phyloP scores from a whole-genome alignment of 1,284 basidiomycete species.

The Leccinum fallax region DNA sequence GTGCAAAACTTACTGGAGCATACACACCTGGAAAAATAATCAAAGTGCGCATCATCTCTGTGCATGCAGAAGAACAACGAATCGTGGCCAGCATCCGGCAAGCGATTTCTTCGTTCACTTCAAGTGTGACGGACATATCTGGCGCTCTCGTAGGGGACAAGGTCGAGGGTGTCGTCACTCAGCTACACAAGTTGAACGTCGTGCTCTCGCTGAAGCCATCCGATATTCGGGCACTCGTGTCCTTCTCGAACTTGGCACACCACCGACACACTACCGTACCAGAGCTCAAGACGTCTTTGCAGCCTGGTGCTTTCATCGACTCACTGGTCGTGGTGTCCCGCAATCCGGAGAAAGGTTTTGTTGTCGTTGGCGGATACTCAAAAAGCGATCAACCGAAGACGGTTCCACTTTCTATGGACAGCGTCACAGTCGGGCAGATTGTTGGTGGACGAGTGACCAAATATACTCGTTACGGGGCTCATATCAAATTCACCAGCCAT shows the following conservation, averaged over 20 bases:
- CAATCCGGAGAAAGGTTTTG: conserved; percentile 84
- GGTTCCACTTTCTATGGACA: conserved; percentile 62
- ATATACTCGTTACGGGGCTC: conserved; percentile 67
- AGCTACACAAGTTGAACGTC: conserved; percentile 85
- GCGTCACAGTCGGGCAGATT: conserved; percentile 69
- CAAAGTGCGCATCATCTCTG: conserved; percentile 82
- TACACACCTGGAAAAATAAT: conserved; percentile 85
- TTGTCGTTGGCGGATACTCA: conserved; percentile 81
- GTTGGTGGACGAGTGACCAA: conserved; percentile 78
- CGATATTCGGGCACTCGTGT: conserved; percentile 79
- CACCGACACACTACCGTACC: conserved; percentile 67
- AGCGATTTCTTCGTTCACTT: conserved; percentile 60
- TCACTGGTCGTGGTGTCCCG: conserved; percentile 90
- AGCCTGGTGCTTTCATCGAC: conserved; percentile 73
- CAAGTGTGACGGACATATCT: conserved; percentile 61
- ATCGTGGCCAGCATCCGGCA: conserved; percentile 90
- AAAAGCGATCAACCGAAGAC: conserved; percentile 53
- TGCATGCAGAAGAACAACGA: conserved; percentile 63
- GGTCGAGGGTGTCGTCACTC: conserved; percentile 70
- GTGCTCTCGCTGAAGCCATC: conserved; percentile 74
- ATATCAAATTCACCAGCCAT: conserved; percentile 72
- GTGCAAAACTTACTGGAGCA: conserved; percentile 61
- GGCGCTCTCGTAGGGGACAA: conserved; percentile 76
- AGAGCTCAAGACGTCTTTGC: conserved; percentile 70
- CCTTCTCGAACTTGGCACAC: conserved; percentile 88